phyloP scores from a whole-genome alignment of 805 yeast species.

The Candida krabiensis region DNA sequence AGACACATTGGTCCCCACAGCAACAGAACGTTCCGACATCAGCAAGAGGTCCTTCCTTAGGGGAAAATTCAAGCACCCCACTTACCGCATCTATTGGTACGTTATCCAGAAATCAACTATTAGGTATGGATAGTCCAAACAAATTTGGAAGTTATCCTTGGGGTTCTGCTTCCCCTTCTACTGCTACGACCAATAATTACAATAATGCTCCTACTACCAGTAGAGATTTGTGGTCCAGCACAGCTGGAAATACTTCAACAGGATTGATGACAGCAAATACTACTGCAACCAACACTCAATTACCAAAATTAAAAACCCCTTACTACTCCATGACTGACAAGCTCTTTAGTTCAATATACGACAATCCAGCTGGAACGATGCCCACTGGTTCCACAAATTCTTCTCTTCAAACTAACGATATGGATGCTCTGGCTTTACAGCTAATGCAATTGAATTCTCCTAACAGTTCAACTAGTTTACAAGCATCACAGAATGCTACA shows the following conservation, averaged over 20 bases:
- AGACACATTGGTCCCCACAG: constrained; percentile 14
- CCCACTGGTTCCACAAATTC: constrained; percentile 13
- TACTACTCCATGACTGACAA: constrained; percentile 16
- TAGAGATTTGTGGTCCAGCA: constrained; percentile 22
- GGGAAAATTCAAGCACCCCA: constrained; percentile 5
- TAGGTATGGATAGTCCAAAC: constrained; percentile 12
- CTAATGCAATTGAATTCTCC: constrained; percentile 24
- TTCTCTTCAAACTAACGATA: constrained; percentile 21
- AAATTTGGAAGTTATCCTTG: constrained; percentile 17
- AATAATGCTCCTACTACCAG: constrained; percentile 9
- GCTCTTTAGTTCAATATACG: constrained; percentile 15
- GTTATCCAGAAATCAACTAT: constrained; percentile 9
- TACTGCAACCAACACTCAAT: constrained; percentile 9
- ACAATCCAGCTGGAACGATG: constrained; percentile 6
- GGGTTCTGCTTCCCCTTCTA: constrained; percentile 12
- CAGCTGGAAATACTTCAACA: constrained; percentile 15
- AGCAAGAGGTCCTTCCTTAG: constrained; percentile 6
- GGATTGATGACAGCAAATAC: constrained; percentile 15
- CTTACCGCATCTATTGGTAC: constrained; percentile 6
- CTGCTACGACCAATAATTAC: constrained; percentile 15
- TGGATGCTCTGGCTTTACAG: constrained; percentile 29
- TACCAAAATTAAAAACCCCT: constrained; percentile 10
- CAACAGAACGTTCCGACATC: constrained; percentile 5
- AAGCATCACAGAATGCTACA: constrained; percentile 3
- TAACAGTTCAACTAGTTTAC: constrained; percentile 8